phyloP scores from a whole-genome alignment of 108 stramenopile species.

The Tribonema minus region DNA sequence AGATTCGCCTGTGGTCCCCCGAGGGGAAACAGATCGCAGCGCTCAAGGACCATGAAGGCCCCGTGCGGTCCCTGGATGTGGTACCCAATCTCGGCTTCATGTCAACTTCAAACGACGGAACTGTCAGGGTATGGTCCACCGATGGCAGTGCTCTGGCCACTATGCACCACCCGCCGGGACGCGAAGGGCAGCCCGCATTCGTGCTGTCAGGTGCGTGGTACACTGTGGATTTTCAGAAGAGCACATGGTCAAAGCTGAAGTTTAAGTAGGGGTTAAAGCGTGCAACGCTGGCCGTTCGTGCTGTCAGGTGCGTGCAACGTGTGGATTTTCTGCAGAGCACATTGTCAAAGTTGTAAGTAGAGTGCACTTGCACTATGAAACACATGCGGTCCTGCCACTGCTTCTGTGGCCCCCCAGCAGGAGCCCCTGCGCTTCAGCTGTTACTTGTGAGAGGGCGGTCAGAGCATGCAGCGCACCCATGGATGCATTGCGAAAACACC shows the following conservation, averaged over 20 bases:
- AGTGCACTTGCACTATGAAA: too few species aligned
- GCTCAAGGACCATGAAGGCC: conserved; percentile 23
- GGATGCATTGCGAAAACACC: too few species aligned
- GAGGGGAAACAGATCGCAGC: conserved; percentile 4
- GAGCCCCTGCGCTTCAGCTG: too few species aligned
- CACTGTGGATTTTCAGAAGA: too few species aligned
- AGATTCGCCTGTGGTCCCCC: background rate
- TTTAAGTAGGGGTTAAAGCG: background rate
- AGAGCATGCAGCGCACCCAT: too few species aligned
- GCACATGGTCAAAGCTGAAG: too few species aligned
- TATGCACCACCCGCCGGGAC: conserved; percentile 25
- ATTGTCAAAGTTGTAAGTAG: too few species aligned
- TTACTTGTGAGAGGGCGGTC: too few species aligned
- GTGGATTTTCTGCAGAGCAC: too few species aligned
- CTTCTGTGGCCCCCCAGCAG: too few species aligned
- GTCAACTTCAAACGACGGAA: conserved; percentile 44
- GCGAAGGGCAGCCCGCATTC: conserved; percentile 30
- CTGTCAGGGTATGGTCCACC: conserved; percentile 23
- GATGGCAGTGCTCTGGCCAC: conserved; percentile 16
- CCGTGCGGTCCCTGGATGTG: conserved; percentile 38
- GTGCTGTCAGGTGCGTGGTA: conserved; percentile 20
- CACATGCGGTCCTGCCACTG: too few species aligned
- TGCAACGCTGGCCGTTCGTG: background rate
- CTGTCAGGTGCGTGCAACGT: background rate
- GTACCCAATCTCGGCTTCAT: conserved; percentile 38